Conservation (phyloP, 768 basidiomycete species). For the Boletellus sp. region DNA sequence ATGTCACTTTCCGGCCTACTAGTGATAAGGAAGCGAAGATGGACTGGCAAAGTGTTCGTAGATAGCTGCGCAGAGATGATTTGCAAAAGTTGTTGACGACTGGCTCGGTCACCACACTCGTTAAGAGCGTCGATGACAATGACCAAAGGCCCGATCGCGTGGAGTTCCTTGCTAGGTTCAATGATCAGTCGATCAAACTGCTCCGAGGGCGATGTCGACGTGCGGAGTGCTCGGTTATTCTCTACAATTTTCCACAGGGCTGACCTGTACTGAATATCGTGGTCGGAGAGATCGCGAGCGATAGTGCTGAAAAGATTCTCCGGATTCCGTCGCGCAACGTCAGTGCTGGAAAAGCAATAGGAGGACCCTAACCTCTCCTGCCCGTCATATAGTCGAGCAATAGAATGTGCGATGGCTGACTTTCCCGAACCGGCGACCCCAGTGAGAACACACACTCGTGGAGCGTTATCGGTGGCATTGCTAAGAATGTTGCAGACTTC, state of each 20-base stretch:
- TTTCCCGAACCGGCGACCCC: conserved; percentile 13
- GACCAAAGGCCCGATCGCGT: conserved; percentile 21
- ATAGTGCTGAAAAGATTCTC: conserved; percentile 21
- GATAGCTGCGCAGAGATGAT: neutral
- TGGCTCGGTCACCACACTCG: conserved; percentile 6
- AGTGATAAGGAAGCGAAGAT: neutral
- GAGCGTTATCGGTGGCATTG: neutral
- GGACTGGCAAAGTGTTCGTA: neutral
- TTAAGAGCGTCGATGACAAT: conserved; percentile 31
- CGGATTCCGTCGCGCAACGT: conserved; percentile 4
- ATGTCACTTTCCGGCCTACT: neutral
- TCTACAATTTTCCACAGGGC: neutral
- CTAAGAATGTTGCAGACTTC: neutral
- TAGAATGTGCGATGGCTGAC: neutral
- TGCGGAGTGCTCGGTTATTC: neutral
- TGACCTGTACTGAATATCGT: neutral
- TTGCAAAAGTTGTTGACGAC: conserved; percentile 7
- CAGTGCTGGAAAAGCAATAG: conserved; percentile 13
- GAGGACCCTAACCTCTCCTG: conserved; percentile 22
- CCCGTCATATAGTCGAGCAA: conserved; percentile 4
- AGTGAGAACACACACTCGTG: conserved; percentile 14
- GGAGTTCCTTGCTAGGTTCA: conserved; percentile 9
- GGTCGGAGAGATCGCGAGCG: neutral
- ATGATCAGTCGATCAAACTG: conserved; percentile 18
- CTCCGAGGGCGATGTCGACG: neutral